These are phyloP conservation scores for Vairimorpha necatrix DNA, from an alignment of 371 early-diverging fungal species.

Conservation along the genomic window DNA sequence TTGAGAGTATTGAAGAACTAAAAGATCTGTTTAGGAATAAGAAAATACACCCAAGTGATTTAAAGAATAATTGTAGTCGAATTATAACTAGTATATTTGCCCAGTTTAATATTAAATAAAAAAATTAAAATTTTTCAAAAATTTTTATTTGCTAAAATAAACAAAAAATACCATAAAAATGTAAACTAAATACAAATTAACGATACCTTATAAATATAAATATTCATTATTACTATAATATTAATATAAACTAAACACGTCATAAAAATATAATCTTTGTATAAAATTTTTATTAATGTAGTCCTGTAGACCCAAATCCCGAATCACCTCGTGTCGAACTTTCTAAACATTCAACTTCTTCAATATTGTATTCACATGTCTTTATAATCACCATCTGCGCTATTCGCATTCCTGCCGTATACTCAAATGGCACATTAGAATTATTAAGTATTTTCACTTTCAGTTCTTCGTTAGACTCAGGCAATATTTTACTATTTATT, in stretches of 20 bases:
- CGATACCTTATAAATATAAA: too few relatives aligned
- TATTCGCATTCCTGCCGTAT: constrained; percentile 30
- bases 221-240: too few relatives aligned
- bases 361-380: not conserved
- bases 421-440: constrained; percentile 24
- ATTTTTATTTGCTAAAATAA: not conserved
- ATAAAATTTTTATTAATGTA: constrained; percentile 18
- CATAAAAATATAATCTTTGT: too few relatives aligned
- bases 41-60: constrained; percentile 86
- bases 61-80: constrained; percentile 80
- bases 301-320: constrained; percentile 50
- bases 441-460: constrained; percentile 43
- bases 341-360: constrained; percentile 20
- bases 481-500: constrained; percentile 10
- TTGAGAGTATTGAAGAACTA: constrained; percentile 70
- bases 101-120: not conserved
- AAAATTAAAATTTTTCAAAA: not conserved
- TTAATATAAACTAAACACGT: too few relatives aligned
- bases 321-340: constrained; percentile 20
- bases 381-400: constrained; percentile 55
- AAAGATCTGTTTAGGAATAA: constrained; percentile 78
- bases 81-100: constrained; percentile 78
- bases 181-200: too few relatives aligned
- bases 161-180: too few relatives aligned
- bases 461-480: constrained; percentile 33